These are phyloP conservation scores for Pseudogymnoascus sp. DNA, from an alignment of 2,329 filamentous ascomycete genomes.

Conservation along the genomic window DNA sequence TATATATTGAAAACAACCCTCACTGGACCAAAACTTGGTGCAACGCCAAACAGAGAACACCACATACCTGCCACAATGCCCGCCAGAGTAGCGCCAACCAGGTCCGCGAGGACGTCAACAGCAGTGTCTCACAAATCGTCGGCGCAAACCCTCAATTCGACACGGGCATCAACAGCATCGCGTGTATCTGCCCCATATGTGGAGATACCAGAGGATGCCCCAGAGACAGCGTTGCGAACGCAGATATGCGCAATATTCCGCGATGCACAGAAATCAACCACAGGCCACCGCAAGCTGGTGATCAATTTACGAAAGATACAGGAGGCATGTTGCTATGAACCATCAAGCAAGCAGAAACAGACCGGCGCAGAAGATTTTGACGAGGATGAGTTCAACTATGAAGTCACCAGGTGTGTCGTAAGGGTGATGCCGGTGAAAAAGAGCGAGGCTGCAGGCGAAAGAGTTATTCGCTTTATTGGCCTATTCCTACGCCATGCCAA, in stretches of 20 bases:
- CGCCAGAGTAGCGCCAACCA: conserved; percentile 34
- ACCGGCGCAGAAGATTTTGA: conserved; percentile 60
- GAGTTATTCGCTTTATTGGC: conserved; percentile 78
- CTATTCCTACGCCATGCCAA: conserved; percentile 70
- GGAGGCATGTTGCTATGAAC: conserved; percentile 70
- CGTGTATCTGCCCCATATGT: conserved; percentile 30
- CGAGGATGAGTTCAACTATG: conserved; percentile 79
- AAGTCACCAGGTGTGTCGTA: conserved; percentile 76
- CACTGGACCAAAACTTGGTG: background rate
- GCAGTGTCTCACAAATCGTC: conserved; percentile 36
- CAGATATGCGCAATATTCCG: conserved; percentile 67
- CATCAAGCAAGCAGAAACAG: conserved; percentile 46
- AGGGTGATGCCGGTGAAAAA: conserved; percentile 85
- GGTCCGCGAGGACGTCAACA: conserved; percentile 33
- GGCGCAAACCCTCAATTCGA: conserved; percentile 29
- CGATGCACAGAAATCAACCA: conserved; percentile 82
- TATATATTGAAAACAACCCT: background rate
- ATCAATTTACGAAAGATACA: conserved; percentile 86
- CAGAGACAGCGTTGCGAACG: conserved; percentile 61
- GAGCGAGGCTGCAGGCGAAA: conserved; percentile 80
- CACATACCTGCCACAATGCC: conserved; percentile 34
- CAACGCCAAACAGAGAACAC: background rate
- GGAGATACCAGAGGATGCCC: conserved; percentile 65
- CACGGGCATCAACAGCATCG: conserved; percentile 35
- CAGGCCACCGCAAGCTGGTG: conserved; percentile 81